phyloP scores from a whole-genome alignment of 75 land plant genomes.

The Sequoiadendron giganteum region DNA sequence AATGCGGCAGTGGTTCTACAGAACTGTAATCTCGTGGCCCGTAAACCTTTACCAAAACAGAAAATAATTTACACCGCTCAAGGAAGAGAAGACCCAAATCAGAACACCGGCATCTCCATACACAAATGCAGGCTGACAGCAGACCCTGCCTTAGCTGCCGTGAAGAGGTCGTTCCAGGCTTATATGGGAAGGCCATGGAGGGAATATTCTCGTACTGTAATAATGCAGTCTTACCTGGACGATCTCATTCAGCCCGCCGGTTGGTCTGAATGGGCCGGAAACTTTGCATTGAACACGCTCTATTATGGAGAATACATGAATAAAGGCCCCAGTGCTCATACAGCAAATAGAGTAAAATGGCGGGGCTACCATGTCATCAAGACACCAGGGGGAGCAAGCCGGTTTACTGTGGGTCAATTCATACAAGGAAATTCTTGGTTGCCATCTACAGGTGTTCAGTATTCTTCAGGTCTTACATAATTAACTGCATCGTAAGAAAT shows the following conservation, averaged over 20 bases:
- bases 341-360: slow-evolving; percentile 47
- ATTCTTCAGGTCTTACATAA: too few species aligned
- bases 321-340: slow-evolving; percentile 41
- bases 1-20: slow-evolving; percentile 27
- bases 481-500: too few species aligned
- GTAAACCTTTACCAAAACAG: too few species aligned
- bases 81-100: not conserved
- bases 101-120: slow-evolving; percentile 29
- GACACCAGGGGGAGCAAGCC: slow-evolving; percentile 18
- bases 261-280: slow-evolving; percentile 47
- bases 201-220: slow-evolving; percentile 20
- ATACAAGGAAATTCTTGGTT: slow-evolving; percentile 7
- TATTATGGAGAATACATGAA: slow-evolving; percentile 55
- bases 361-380: slow-evolving; percentile 23
- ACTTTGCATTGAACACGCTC: slow-evolving; percentile 37
- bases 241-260: slow-evolving; percentile 42
- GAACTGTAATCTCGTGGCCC: not conserved
- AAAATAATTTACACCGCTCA: too few species aligned
- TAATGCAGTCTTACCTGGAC: slow-evolving; percentile 32
- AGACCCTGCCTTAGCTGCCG: slow-evolving; percentile 1
- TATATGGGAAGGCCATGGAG: slow-evolving; percentile 28
- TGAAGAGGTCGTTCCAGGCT: not conserved
- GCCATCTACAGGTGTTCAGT: too few species aligned
- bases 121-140: slow-evolving; percentile 21
- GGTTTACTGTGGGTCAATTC: slow-evolving; percentile 46